Evolutionary conservation across 2,329 filamentous ascomycete species (phyloP), one percentile per base, ranked within the genome.

Genomic region (Gaeumannomyces sp.): DNA sequence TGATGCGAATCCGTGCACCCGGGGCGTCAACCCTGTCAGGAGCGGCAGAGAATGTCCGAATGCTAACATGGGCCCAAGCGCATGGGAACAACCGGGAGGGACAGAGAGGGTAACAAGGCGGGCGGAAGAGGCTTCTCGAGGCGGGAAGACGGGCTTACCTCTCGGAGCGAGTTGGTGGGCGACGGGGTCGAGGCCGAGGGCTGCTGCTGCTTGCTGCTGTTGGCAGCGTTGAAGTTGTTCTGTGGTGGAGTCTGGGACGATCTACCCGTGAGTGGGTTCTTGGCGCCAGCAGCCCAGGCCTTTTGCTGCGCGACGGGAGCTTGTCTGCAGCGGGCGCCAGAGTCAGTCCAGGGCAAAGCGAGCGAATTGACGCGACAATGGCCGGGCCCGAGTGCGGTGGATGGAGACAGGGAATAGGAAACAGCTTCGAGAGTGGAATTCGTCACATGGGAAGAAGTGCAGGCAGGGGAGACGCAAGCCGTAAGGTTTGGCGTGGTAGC

Each of bases 221-320:
- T 63, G 50, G 59, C 33, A n/a, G 67, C 64, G 66, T 69, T 70
- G 61, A 65, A 65, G 58, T 64, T 68, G 59, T 64, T 67, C 61
- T 70, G 65, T 62, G 65, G 71, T 19, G 70, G 70, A 64, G 65
- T 70, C 59, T 69, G 68, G 62, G 72, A 50, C 56, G 62, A 67
- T 64, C 70, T 72, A 64, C 70, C 71, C 45, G 72, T 72, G 64
- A 73, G 71, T 64, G 71, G 72, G 66, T 72, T 74, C 71, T 76
- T 68, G 69, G 69, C 45, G 45, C 45, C 70, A 70, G 73, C 69
- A 16, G 71, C 68, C 75, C 72, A 69, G 66, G 71, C 69, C 71
- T 72, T 69, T 69, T 53, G 45, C 45, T 74, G 70, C 59, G 67
- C 63, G 63, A 71, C 68, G 50, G 72, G 68, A 72, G 72, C 65